Evolutionary conservation across 768 basidiomycete genomes (phyloP).

Genomic region (Cyclocybe aegerita): DNA sequence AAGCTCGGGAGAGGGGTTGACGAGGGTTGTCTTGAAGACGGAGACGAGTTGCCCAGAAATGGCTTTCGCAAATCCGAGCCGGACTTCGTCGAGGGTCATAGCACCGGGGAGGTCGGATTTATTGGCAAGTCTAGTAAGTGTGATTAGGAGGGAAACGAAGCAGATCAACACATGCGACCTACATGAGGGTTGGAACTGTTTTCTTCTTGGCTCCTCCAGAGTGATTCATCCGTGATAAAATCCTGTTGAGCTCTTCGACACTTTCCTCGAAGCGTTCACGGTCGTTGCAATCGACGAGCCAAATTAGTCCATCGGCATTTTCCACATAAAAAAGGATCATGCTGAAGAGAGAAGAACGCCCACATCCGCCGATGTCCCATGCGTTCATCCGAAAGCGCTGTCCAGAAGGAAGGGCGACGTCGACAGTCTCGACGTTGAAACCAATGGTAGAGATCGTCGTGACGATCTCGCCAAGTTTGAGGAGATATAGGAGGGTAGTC

Average conservation of each 20-base stretch:
- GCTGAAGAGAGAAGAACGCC: conserved; percentile 34
- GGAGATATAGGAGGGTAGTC: conserved; percentile 45
- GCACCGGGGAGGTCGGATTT: conserved; percentile 60
- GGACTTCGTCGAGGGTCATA: conserved; percentile 48
- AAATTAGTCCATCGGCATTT: conserved; percentile 55
- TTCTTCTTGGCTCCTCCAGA: conserved; percentile 2
- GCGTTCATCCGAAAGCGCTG: conserved; percentile 48
- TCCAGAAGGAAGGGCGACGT: conserved; percentile 17
- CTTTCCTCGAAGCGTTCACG: conserved; percentile 50
- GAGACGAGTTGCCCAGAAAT: conserved; percentile 28
- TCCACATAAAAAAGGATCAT: conserved; percentile 22
- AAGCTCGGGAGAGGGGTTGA: conserved; percentile 7
- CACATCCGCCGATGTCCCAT: conserved; percentile 68
- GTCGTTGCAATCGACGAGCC: conserved; percentile 62
- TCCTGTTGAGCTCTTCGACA: conserved; percentile 42
- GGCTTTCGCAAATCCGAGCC: conserved; percentile 24
- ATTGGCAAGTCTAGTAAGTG: conserved; percentile 45
- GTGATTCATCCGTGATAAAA: conserved; percentile 27
- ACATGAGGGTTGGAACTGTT: conserved; percentile 34
- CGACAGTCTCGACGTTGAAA: conserved; percentile 62
- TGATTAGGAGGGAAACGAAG: neutral
- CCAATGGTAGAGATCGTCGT: conserved; percentile 40
- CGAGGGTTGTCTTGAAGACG: conserved; percentile 26
- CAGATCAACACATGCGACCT: conserved; percentile 2
- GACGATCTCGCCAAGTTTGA: conserved; percentile 38